Conservation (phyloP, 2,329 filamentous ascomycete genomes). For the Fusarium torulosum region DNA sequence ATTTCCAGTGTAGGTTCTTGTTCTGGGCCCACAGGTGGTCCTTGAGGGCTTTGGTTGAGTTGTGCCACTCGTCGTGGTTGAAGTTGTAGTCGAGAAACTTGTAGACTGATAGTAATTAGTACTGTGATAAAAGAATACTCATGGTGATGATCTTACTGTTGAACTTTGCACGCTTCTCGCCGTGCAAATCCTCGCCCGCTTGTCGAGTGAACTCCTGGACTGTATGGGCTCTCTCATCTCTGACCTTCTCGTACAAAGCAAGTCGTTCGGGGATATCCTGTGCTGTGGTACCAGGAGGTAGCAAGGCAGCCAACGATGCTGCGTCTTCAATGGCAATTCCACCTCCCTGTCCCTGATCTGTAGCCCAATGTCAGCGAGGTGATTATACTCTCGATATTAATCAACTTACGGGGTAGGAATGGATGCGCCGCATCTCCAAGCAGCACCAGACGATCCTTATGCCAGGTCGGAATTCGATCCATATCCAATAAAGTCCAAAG, state of each 20-base stretch:
- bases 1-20: conserved; percentile 23
- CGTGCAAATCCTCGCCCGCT: conserved; percentile 61
- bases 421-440: conserved; percentile 78
- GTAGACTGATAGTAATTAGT: conserved; percentile 11
- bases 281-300: conserved; percentile 59
- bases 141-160: conserved; percentile 55
- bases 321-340: conserved; percentile 78
- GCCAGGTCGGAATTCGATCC: conserved; percentile 68
- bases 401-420: conserved; percentile 63
- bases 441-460: conserved; percentile 65
- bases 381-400: accelerated
- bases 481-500: conserved; percentile 74
- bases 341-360: conserved; percentile 51
- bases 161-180: conserved; percentile 49
- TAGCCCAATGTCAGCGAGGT: accelerated
- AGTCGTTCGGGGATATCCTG: conserved; percentile 67
- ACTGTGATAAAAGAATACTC: accelerated
- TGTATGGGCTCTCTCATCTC: conserved; percentile 67
- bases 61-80: conserved; percentile 40
- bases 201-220: conserved; percentile 70
- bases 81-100: conserved; percentile 39
- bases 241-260: conserved; percentile 68
- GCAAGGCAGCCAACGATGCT: conserved; percentile 67
- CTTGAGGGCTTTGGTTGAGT: conserved; percentile 27
- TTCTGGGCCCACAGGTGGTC: conserved; percentile 33